phyloP scores from a whole-genome alignment of 2,329 filamentous ascomycete genomes.

The Zasmidium cellare region DNA sequence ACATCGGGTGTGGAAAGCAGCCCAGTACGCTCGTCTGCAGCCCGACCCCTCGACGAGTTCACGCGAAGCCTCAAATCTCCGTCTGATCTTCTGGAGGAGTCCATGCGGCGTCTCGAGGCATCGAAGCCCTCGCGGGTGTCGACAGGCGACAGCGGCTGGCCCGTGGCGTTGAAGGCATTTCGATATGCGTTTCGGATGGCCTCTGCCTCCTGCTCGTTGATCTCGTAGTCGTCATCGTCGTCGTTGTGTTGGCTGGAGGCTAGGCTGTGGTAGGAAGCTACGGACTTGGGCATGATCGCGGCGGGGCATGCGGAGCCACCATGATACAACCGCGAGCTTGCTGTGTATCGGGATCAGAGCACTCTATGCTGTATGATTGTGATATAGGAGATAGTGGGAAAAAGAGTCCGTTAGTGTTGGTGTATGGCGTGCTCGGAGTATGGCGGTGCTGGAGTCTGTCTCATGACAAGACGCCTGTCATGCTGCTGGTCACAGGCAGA shows the following conservation, averaged over 20 bases:
- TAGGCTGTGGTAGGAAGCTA: conserved; percentile 29
- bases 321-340: conserved; percentile 1
- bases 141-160: conserved; percentile 31
- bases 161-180: conserved; percentile 28
- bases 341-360: too few species aligned
- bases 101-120: background rate
- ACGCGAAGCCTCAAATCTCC: conserved; percentile 34
- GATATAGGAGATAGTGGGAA: background rate
- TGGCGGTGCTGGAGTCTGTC: background rate
- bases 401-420: background rate
- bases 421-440: background rate
- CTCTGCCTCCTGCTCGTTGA: conserved; percentile 31
- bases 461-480: background rate
- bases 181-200: conserved; percentile 36
- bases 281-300: conserved; percentile 35
- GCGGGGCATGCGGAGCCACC: background rate
- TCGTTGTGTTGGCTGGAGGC: conserved; percentile 35
- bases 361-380: background rate
- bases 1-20: conserved; percentile 43
- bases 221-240: conserved; percentile 33
- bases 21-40: conserved; percentile 48
- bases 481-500: background rate
- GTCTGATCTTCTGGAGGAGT: conserved; percentile 30
- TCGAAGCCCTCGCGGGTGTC: conserved; percentile 24
- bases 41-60: conserved; percentile 23